These are phyloP conservation scores for Wallacemonas collosoma DNA, from an alignment of 208 protist species.

Conservation along the genomic window DNA sequence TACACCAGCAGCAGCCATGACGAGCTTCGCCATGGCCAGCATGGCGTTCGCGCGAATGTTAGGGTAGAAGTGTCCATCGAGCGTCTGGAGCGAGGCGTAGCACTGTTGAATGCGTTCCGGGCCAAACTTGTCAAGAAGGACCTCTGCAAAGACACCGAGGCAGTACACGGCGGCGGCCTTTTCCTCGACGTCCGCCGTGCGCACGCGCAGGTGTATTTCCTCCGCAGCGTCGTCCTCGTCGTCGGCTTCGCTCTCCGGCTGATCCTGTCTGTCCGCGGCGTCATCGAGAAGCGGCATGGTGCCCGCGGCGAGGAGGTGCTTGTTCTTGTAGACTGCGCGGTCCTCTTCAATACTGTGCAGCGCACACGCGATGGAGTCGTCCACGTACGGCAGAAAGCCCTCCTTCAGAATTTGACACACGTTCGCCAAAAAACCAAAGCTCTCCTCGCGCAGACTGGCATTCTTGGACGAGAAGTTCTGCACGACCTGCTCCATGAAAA, in stretches of 20 bases:
- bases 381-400: slow-evolving; percentile 66
- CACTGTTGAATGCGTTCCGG: slow-evolving; percentile 49
- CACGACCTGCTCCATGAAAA: slow-evolving; percentile 71
- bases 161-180: slow-evolving; percentile 80
- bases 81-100: slow-evolving; percentile 44
- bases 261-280: slow-evolving; percentile 21
- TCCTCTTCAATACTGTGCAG: slow-evolving; percentile 74
- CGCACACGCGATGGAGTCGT: slow-evolving; percentile 62
- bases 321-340: slow-evolving; percentile 55
- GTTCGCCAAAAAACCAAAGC: slow-evolving; percentile 85
- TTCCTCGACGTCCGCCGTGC: slow-evolving; percentile 84
- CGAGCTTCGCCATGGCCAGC: slow-evolving; percentile 59
- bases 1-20: slow-evolving; percentile 53
- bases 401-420: slow-evolving; percentile 73
- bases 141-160: slow-evolving; percentile 81
- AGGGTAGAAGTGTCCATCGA: slow-evolving; percentile 63
- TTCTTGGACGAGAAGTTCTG: slow-evolving; percentile 56
- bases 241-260: neutral
- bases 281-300: slow-evolving; percentile 25
- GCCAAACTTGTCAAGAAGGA: slow-evolving; percentile 50
- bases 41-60: slow-evolving; percentile 74
- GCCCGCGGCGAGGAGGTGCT: slow-evolving; percentile 59
- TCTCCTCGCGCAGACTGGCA: slow-evolving; percentile 75
- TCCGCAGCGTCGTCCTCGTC: slow-evolving; percentile 46
- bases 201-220: slow-evolving; percentile 71